Percentiles rank a stretch among this genome's conserved stretches.
Evolutionary conservation across 495 filamentous ascomycete species (phyloP).

Genomic region (Aspergillus saccharolyticus): DNA sequence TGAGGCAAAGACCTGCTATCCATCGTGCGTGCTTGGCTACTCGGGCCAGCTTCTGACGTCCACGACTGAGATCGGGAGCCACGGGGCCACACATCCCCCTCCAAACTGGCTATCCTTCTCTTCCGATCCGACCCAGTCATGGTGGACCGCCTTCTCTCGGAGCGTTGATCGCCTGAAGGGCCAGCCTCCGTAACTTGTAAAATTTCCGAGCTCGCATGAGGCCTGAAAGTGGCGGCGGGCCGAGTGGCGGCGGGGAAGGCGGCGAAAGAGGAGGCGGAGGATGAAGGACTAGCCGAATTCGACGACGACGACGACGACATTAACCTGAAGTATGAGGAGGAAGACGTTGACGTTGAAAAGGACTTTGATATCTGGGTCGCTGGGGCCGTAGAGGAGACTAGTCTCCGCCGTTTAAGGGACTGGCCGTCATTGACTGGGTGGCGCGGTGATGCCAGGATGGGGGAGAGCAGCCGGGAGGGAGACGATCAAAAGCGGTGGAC

Average conservation of each 20-base stretch:
- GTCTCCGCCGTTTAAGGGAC: slow-evolving; percentile 44
- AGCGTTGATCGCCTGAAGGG: slow-evolving; percentile 16
- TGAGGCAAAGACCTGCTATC: slow-evolving; percentile 23
- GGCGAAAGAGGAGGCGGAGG: slow-evolving; percentile 9
- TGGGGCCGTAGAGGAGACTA: slow-evolving; percentile 24
- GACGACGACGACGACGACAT: slow-evolving; percentile 24
- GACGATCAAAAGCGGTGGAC: not conserved
- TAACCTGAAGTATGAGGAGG: slow-evolving; percentile 8
- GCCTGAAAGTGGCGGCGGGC: slow-evolving; percentile 6
- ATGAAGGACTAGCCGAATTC: slow-evolving; percentile 17
- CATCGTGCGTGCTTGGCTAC: slow-evolving; percentile 11
- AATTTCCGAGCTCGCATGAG: slow-evolving; percentile 18
- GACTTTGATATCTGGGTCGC: slow-evolving; percentile 6
- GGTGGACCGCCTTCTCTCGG: slow-evolving; percentile 20
- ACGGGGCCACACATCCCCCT: slow-evolving; percentile 23
- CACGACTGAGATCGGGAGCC: slow-evolving; percentile 12
- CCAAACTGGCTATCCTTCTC: slow-evolving; percentile 31
- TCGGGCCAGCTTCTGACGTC: slow-evolving; percentile 12
- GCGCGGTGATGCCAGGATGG: slow-evolving; percentile 21
- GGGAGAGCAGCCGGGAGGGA: not conserved
- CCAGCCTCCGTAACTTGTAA: slow-evolving; percentile 18
- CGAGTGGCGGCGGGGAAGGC: slow-evolving; percentile 8
- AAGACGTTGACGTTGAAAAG: not conserved
- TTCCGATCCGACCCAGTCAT: slow-evolving; percentile 34
- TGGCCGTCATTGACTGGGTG: slow-evolving; percentile 31